phyloP scores from a whole-genome alignment of 805 yeast genomes.

The Saturnispora bothae region DNA sequence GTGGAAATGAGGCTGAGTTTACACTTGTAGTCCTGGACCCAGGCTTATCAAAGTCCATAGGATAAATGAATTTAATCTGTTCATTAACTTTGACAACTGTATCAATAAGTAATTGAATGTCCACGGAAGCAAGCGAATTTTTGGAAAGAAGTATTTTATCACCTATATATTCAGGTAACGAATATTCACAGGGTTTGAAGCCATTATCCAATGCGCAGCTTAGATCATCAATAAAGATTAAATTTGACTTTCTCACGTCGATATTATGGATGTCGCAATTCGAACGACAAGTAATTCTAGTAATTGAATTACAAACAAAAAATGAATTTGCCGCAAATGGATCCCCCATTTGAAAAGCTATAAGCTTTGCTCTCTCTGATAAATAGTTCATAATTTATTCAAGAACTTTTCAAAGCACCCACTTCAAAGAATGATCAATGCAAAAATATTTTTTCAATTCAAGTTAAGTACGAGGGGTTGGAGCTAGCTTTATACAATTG shows the following conservation, averaged over 20 bases:
- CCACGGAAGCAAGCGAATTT: slow-evolving; percentile 31
- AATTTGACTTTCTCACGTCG: slow-evolving; percentile 34
- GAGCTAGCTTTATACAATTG: too few species aligned
- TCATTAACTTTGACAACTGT: slow-evolving; percentile 49
- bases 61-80: slow-evolving; percentile 41
- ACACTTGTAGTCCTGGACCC: too few species aligned
- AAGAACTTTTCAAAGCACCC: too few species aligned
- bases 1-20: too few species aligned
- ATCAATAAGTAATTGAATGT: slow-evolving; percentile 32
- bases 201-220: slow-evolving; percentile 36
- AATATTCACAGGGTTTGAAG: slow-evolving; percentile 40
- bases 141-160: slow-evolving; percentile 14
- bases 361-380: slow-evolving; percentile 41
- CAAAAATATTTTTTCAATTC: too few species aligned
- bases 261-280: slow-evolving; percentile 45
- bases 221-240: slow-evolving; percentile 33
- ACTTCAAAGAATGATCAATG: too few species aligned
- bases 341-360: slow-evolving; percentile 55
- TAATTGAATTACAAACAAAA: slow-evolving; percentile 36
- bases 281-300: slow-evolving; percentile 49
- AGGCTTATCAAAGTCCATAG: background rate
- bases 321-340: slow-evolving; percentile 56
- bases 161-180: slow-evolving; percentile 36
- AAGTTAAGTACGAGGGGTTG: too few species aligned
- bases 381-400: slow-evolving; percentile 11